Conservation (phyloP, 352 stramenopile species). For the Globisporangium middletonii region DNA sequence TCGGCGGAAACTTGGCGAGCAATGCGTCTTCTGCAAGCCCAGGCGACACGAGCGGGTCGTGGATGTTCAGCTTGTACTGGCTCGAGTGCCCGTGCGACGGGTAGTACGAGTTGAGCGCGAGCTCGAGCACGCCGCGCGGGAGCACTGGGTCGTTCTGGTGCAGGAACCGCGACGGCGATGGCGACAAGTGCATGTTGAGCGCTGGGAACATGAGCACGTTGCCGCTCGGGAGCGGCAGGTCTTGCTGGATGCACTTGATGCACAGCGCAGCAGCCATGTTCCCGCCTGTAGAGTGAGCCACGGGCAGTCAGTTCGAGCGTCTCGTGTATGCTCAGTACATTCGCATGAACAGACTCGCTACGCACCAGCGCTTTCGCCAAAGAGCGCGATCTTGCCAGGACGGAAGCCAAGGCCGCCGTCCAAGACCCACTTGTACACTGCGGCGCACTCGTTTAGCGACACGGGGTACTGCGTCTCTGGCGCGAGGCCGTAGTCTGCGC, state of each 20-base stretch:
- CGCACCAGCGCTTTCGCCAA: conserved; percentile 81
- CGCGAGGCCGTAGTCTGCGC: conserved; percentile 70
- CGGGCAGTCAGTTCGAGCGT: background rate
- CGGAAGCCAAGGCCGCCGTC: conserved; percentile 65
- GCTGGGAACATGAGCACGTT: conserved; percentile 89
- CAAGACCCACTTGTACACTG: conserved; percentile 85
- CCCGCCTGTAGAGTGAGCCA: conserved; percentile 34
- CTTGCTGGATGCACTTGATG: conserved; percentile 79
- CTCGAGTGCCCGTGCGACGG: conserved; percentile 75
- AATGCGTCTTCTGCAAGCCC: conserved; percentile 71
- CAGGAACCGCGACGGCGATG: conserved; percentile 81
- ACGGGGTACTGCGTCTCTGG: conserved; percentile 80
- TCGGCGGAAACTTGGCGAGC: conserved; percentile 74
- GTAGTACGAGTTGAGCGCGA: conserved; percentile 83
- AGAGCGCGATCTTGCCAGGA: conserved; percentile 62
- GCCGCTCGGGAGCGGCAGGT: conserved; percentile 57
- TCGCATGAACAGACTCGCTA: background rate
- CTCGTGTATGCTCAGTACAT: background rate
- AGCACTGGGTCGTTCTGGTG: conserved; percentile 86
- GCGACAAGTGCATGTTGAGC: conserved; percentile 84
- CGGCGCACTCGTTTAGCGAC: conserved; percentile 70
- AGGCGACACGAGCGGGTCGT: conserved; percentile 82
- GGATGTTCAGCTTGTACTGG: conserved; percentile 87
- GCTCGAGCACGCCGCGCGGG: conserved; percentile 70
- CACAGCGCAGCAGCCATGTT: conserved; percentile 84